phyloP scores from a whole-genome alignment of 73 alveolate species.

The Stentor coeruleus region DNA sequence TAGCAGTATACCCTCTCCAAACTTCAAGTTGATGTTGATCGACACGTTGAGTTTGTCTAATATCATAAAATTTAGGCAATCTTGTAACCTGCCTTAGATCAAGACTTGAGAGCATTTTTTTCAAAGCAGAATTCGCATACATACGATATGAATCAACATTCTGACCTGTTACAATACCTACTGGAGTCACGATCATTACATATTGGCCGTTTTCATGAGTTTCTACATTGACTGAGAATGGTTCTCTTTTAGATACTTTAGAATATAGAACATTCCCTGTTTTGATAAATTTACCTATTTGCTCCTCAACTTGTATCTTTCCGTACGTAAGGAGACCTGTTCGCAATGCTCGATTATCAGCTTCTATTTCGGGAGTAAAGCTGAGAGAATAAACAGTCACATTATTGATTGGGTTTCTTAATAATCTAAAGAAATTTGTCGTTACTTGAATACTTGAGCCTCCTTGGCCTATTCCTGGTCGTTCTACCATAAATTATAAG shows the following conservation, averaged over 20 bases:
- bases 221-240: background rate
- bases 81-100: background rate
- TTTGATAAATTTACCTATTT: background rate
- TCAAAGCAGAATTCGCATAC: background rate
- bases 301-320: background rate
- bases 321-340: background rate
- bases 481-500: background rate
- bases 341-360: conserved; percentile 1
- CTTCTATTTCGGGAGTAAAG: conserved; percentile 1
- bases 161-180: background rate
- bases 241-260: background rate
- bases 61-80: background rate
- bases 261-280: background rate
- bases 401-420: background rate
- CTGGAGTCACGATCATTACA: background rate
- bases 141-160: background rate
- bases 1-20: conserved; percentile 1
- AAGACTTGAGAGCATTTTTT: background rate
- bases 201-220: background rate
- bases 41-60: background rate
- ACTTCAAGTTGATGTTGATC: background rate
- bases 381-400: background rate
- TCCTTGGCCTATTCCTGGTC: no score
- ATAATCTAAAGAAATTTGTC: conserved; percentile 5
- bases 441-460: background rate